These are phyloP conservation scores for Apiospora koreana DNA, from an alignment of 2,329 filamentous ascomycete species.

Conservation along the genomic window DNA sequence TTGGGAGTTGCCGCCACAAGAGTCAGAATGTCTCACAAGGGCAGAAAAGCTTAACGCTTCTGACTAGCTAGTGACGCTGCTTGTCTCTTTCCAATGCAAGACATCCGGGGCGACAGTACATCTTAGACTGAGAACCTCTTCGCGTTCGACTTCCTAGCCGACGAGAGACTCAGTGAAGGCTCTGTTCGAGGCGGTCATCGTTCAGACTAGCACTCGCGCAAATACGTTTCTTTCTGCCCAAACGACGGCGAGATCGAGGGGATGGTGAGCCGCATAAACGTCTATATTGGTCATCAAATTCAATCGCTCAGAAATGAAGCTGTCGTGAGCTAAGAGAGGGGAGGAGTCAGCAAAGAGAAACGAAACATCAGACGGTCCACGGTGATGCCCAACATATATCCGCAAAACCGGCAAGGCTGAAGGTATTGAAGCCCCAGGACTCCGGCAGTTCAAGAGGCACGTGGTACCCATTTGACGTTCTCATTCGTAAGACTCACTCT, in stretches of 20 bases:
- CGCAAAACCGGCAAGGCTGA: background rate
- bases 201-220: background rate
- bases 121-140: background rate
- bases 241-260: background rate
- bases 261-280: background rate
- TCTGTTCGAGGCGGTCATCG: background rate
- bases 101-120: background rate
- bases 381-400: background rate
- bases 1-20: constrained; percentile 3
- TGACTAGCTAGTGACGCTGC: background rate
- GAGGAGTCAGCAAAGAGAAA: background rate
- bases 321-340: background rate
- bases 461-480: background rate
- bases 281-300: background rate
- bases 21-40: background rate
- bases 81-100: background rate
- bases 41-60: background rate
- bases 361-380: background rate
- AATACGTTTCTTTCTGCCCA: background rate
- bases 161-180: background rate
- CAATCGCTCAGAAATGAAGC: background rate
- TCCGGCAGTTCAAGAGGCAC: background rate
- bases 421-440: background rate
- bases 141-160: background rate
- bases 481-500: background rate